Evolutionary conservation across 163 green algal genomes (phyloP).

Genomic region (Coccomyxa subellipsoidea): DNA sequence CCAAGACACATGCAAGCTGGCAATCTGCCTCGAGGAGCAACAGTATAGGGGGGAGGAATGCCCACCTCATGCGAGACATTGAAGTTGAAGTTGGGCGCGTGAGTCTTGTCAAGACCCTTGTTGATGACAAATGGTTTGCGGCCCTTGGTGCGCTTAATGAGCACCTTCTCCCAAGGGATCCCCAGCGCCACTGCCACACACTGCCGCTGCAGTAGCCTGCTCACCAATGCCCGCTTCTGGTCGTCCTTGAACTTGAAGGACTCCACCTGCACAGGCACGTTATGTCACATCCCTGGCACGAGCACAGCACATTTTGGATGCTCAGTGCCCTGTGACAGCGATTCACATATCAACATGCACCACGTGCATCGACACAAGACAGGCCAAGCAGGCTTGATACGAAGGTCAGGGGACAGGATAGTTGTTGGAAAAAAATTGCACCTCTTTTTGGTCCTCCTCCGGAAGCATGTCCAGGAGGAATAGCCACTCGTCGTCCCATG

Average conservation of each 20-base stretch:
- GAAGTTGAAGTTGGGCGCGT: conserved; percentile 88
- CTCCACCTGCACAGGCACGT: conserved; percentile 20
- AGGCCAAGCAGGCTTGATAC: background rate
- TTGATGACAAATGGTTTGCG: conserved; percentile 52
- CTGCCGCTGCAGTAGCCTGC: conserved; percentile 47
- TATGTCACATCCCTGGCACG: too few relatives aligned
- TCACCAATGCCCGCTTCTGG: conserved; percentile 50
- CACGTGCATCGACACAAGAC: background rate
- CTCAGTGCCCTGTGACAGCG: too few relatives aligned
- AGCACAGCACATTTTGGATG: too few relatives aligned
- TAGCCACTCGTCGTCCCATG: conserved; percentile 3
- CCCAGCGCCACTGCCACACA: conserved; percentile 17
- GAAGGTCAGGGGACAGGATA: too few relatives aligned
- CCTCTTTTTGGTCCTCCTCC: conserved; percentile 15
- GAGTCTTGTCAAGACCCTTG: conserved; percentile 1
- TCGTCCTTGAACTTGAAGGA: conserved; percentile 42
- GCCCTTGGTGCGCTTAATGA: conserved; percentile 48
- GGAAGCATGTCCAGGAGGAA: conserved; percentile 16
- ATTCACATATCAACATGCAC: too few relatives aligned
- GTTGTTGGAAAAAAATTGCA: background rate
- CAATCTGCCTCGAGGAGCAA: too few relatives aligned
- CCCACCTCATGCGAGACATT: conserved; percentile 87
- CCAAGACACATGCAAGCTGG: too few relatives aligned
- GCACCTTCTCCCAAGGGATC: conserved; percentile 26
- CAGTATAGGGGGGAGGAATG: background rate